Evolutionary conservation across 2,329 filamentous ascomycete genomes (phyloP), one percentile per base, ranked within the genome.

Genomic region (Aspergillus pseudoterreus): DNA sequence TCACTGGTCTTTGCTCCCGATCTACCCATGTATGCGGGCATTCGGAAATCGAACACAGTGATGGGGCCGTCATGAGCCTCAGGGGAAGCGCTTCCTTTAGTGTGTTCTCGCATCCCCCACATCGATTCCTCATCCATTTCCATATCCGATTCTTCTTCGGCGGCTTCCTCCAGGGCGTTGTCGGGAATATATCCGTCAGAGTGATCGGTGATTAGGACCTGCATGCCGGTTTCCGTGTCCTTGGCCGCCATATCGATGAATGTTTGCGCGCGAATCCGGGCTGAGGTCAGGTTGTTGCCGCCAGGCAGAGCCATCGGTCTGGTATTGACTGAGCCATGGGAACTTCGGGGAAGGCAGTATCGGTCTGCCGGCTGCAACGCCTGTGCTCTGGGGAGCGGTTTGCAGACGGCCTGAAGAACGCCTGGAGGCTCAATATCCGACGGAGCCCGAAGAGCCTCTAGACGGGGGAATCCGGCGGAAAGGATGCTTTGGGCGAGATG

Each of bases 401-500:
- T 70, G 49, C 74, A 77, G 27, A 73, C 71, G 12, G 67, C 67
- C 53, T 77, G 74, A 9, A 77, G 63, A 17, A 67, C 66, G 19
- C 74, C 74, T 9, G 68, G 67, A 19, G 74, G 74, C 24, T 73
- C 68, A 42, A 73, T 71, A 55, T 77, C 74, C 19, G 66, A 71
- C 6, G 74, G 74, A 17, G 73, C 74, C 42, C 74, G 71, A 14
- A 77, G 64, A 6, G 65, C 59, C 51, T 65, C 63, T 2, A 77
- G 62, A 4, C 57, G 55, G 10, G 74, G 74, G 43, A 77, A 77
- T 3, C 74, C 74, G 9, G 62, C 63, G 36, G 70, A 62, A 4
- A 73, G 59, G 36, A 77, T 74, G 49, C 72, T 75, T 55, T 74
- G 72, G 17, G 72, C 71, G 43, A 75, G 66, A 53, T 75, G 71